Evolutionary conservation across 352 stramenopile species (phyloP), one percentile per base, ranked within the genome.

Genomic region (Globisporangium nagaii): DNA sequence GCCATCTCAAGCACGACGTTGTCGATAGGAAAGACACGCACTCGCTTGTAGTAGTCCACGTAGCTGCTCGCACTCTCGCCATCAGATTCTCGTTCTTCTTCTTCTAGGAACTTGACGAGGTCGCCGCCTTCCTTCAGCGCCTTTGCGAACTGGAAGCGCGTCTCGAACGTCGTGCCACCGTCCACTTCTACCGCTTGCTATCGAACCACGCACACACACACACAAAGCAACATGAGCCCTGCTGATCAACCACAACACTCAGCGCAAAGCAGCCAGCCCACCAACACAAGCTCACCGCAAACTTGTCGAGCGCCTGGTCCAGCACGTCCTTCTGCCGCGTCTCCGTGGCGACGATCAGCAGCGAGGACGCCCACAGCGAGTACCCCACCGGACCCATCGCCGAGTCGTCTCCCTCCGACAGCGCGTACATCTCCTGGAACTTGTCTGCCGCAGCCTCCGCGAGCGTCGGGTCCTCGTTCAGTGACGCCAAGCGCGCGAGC

Each of bases 91-190:
- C 41, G 20, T 68, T n/a, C 60, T n/a, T 62, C 53, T 0, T 30
- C 39, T 35, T 83, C 61, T 24, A 86, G 60, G 36, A 87, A 83
- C 20, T 71, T 57, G 56, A 90, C 71, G 36, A 93, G 54, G 44
- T 86, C 72, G n/a, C 70, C 76, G n/a, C 70, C 77, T 60, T 85
- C 72, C 36, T 79, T 79, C 25, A 93, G 60, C n/a, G 83, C 80
- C 30, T 88, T 88, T 20, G 83, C 79, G 47, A 69, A 82, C 60
- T 93, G 83, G 56, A 93, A 91, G 22, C 66, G 67, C 39, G 80
- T 88, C 67, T 93, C 83, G 49, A 93, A 93, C 15, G 75, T 88
- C 15, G 81, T 90, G 22, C 80, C 79, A 42, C 77, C 82, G 40
- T 93, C 83, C 62, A 93, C 76, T n/a, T 89, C 58, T 28, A 91